Base-by-base conservation (phyloP, 371 early-diverging fungal genomes). In the Mucor circinelloides region DNA sequence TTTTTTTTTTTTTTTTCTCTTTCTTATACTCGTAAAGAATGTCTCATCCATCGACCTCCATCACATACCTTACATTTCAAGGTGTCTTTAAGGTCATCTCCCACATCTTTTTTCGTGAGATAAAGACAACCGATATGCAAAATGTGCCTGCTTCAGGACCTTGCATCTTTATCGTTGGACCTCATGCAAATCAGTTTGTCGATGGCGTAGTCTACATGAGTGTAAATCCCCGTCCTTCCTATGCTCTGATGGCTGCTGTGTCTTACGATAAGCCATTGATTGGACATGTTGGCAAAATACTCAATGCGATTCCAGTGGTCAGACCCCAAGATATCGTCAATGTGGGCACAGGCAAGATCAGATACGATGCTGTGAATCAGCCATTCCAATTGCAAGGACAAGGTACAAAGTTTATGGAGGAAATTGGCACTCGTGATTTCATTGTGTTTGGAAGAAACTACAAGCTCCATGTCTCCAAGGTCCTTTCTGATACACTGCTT, bases 161-260 rank as follows among this genome's bases (percentile, higher is more conserved):
- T 4, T 92, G 96, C 55, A 93, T 98, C 58, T 98, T 98, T 77
- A 94, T 95, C 38, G 95, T 90, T 2, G 98, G 95, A 1, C 97
- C 98, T 17, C 99, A 97, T 85, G 93, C 94, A 36, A 97, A 97
- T 82, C 99, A 93, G 87, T 97, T 98, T 79, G 89, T 97, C 10
- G 99, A 98, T 73, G 96, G 97, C 6, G 66, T 96, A 12, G 87
- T 96, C 34, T 81, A 95, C 28, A 80, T 93, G 65, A 85, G 87
- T 57, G 88, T 88, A 61, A 90, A 91, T 58, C 86, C 88, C 21
- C 89, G 97, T 25, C 83, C 89, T 28, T 90, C 96, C 30, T 93
- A 91, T 58, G 95, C 93, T 62, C 70, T 98, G 23, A 88, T 91
- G 70, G 96, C 97, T 3, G 89, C 91, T 42, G 91, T 90, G 42